A percentile compares a stretch with the other conserved stretches of the same genome.
Conservation (phyloP, 2,329 filamentous ascomycete species). For the Sporothrix phasma region DNA sequence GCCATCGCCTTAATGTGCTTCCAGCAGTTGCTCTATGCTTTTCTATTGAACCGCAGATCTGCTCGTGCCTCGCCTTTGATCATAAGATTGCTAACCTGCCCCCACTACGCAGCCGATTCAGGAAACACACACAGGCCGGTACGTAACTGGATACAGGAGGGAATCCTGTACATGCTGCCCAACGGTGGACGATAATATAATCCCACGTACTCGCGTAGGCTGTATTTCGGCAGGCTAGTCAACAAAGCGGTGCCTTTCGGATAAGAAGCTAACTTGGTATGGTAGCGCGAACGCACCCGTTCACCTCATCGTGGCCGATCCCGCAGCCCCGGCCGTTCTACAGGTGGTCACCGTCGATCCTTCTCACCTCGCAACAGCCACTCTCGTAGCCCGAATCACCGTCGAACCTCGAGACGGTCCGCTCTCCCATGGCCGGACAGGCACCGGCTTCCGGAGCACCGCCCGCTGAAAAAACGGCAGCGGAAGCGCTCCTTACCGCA, state of each 20-base stretch:
- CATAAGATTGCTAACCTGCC: conserved; percentile 2
- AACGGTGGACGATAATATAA: background rate
- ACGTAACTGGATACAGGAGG: conserved; percentile 28
- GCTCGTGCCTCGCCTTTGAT: background rate
- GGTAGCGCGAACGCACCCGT: conserved; percentile 73
- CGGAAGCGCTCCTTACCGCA: conserved; percentile 56
- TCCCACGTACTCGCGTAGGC: background rate
- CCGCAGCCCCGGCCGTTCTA: conserved; percentile 61
- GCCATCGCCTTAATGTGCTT: background rate
- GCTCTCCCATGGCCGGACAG: conserved; percentile 76
- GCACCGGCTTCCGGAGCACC: conserved; percentile 60
- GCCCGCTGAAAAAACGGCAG: conserved; percentile 46
- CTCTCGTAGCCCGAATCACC: conserved; percentile 71
- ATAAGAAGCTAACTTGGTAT: conserved; percentile 23
- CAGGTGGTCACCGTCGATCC: conserved; percentile 58
- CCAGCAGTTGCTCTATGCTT: conserved; percentile 10
- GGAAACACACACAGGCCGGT: conserved; percentile 53
- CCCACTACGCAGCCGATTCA: conserved; percentile 40
- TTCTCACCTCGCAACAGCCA: conserved; percentile 66
- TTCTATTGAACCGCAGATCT: conserved; percentile 15
- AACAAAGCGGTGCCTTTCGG: too few species aligned
- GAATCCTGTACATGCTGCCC: background rate
- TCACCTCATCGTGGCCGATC: conserved; percentile 72
- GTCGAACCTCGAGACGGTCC: conserved; percentile 64
- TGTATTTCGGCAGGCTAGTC: background rate